These are phyloP conservation scores for Neofusicoccum cordaticola DNA, from an alignment of 2,329 filamentous ascomycete species.

Conservation along the genomic window DNA sequence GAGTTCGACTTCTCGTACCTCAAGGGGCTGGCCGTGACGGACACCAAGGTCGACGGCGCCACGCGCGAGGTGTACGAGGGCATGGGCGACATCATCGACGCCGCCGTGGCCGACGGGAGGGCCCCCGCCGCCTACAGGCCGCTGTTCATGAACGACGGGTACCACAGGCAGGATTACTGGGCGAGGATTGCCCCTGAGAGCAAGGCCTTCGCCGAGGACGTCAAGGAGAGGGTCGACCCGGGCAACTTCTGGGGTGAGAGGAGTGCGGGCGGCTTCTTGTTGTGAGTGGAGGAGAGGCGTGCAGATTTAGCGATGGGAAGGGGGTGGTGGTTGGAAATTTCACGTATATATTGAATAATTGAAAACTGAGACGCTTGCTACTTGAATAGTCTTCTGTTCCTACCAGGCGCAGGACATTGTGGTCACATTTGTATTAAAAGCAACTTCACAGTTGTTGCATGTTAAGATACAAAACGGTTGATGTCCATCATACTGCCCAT, in stretches of 20 bases:
- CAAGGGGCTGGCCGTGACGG: slow-evolving; percentile 25
- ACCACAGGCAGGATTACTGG: slow-evolving; percentile 46
- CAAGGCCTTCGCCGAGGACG: slow-evolving; percentile 31
- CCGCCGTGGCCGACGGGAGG: slow-evolving; percentile 33
- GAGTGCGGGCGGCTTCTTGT: slow-evolving; percentile 38
- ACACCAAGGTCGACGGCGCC: slow-evolving; percentile 38
- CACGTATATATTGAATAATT: too few relatives aligned
- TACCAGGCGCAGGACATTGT: too few relatives aligned
- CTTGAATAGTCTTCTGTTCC: too few relatives aligned
- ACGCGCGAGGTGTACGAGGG: slow-evolving; percentile 39
- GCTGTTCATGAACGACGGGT: slow-evolving; percentile 48
- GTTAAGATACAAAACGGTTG: background rate
- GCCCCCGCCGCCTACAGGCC: slow-evolving; percentile 43
- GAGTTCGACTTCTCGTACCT: slow-evolving; percentile 46
- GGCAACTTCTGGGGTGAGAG: slow-evolving; percentile 39
- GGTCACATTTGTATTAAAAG: too few relatives aligned
- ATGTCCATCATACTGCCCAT: too few relatives aligned
- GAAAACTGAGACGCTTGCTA: too few relatives aligned
- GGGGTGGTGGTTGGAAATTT: background rate
- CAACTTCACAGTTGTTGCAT: background rate
- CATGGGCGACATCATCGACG: slow-evolving; percentile 33
- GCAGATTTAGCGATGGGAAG: background rate
- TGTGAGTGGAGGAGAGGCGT: background rate
- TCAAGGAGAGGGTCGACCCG: slow-evolving; percentile 39
- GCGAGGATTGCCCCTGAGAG: slow-evolving; percentile 32